phyloP scores from a whole-genome alignment of 306 rosid species.

The Vigna unguiculata region DNA sequence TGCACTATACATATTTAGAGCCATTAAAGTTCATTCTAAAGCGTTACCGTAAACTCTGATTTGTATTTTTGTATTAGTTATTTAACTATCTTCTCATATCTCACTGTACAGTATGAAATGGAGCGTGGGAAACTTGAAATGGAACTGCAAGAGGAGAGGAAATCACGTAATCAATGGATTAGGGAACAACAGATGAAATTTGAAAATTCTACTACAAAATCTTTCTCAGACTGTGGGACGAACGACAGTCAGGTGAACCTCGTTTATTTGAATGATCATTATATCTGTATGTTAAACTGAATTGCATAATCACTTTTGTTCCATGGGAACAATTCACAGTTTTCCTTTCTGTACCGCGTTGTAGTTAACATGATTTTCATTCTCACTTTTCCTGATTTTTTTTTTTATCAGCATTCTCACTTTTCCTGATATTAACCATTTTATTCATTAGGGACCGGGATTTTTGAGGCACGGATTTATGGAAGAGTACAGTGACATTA shows the following conservation, averaged over 20 bases:
- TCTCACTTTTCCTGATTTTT: constrained; percentile 19
- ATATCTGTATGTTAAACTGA: constrained; percentile 24
- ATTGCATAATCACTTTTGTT: constrained; percentile 17
- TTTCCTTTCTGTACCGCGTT: constrained; percentile 7
- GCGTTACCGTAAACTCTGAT: constrained; percentile 8
- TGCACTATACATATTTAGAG: constrained; percentile 17
- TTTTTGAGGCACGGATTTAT: constrained; percentile 52
- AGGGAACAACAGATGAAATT: constrained; percentile 70
- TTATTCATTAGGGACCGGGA: constrained; percentile 53
- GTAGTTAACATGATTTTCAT: constrained; percentile 13
- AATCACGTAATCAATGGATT: constrained; percentile 68
- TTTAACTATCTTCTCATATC: constrained; percentile 38
- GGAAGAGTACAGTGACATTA: constrained; percentile 61
- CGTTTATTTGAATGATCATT: constrained; percentile 1
- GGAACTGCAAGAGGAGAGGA: constrained; percentile 88
- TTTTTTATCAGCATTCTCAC: too few species aligned
- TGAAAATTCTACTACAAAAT: constrained; percentile 58
- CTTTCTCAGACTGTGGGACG: constrained; percentile 57
- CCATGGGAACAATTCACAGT: constrained; percentile 6
- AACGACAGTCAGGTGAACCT: constrained; percentile 69
- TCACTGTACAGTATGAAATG: constrained; percentile 71
- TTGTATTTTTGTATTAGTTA: constrained; percentile 19
- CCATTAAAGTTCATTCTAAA: constrained; percentile 29
- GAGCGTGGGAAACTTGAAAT: constrained; percentile 90
- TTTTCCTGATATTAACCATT: constrained; percentile 1